A percentile compares a stretch with the other conserved stretches of the same genome.
phyloP scores from a whole-genome alignment of 2,329 filamentous ascomycete species.

The Dothistroma septosporum region DNA sequence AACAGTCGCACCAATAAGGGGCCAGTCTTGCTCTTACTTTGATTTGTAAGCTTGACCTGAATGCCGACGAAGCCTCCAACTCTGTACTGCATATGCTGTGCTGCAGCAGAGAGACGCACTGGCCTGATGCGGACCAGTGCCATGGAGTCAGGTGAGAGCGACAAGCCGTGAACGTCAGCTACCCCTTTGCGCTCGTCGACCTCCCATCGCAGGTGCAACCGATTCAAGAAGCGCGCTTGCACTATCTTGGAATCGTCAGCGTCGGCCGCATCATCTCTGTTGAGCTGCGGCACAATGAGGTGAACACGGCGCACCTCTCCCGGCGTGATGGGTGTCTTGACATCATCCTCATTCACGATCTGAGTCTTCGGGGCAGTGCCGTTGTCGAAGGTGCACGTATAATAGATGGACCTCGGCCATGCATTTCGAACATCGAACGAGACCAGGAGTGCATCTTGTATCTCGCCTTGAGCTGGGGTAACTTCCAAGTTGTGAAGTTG shows the following conservation, averaged over 20 bases:
- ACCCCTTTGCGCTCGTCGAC: slow-evolving; percentile 22
- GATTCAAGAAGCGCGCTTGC: slow-evolving; percentile 17
- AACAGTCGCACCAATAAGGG: slow-evolving; percentile 17
- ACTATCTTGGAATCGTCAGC: slow-evolving; percentile 10
- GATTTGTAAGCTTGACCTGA: slow-evolving; percentile 13
- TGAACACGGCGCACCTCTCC: slow-evolving; percentile 23
- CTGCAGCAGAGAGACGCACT: slow-evolving; percentile 11
- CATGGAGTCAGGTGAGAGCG: slow-evolving; percentile 16
- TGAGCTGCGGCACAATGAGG: slow-evolving; percentile 9
- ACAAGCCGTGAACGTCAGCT: slow-evolving; percentile 20
- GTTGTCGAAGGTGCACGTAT: slow-evolving; percentile 16
- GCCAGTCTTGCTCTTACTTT: slow-evolving; percentile 4
- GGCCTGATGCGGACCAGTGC: slow-evolving; percentile 15
- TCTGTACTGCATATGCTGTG: neutral
- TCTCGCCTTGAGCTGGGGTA: slow-evolving; percentile 55
- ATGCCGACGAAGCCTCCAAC: slow-evolving; percentile 19
- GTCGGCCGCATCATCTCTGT: slow-evolving; percentile 9
- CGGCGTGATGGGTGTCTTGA: slow-evolving; percentile 17
- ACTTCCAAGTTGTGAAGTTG: slow-evolving; percentile 78
- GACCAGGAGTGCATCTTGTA: slow-evolving; percentile 64
- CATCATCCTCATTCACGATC: neutral
- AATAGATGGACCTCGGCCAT: slow-evolving; percentile 74
- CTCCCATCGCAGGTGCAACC: slow-evolving; percentile 21
- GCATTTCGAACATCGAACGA: slow-evolving; percentile 82
- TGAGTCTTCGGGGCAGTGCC: slow-evolving; percentile 2